Conservation (phyloP, 2,329 filamentous ascomycete species). For the Aspergillus neoniger region DNA sequence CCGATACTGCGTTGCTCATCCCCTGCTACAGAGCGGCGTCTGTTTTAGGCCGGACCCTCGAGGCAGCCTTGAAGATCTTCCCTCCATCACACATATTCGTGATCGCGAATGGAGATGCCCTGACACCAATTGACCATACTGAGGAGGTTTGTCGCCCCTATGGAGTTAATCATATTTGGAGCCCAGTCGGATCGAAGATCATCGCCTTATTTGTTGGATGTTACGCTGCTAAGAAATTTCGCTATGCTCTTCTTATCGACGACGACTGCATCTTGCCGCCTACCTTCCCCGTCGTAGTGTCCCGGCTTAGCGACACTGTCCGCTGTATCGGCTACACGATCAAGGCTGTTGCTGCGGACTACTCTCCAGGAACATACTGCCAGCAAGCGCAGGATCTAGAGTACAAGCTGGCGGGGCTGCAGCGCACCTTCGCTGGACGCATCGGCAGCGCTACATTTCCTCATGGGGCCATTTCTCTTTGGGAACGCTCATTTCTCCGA, state of each 20-base stretch:
- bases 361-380: conserved; percentile 40
- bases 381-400: conserved; percentile 56
- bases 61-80: conserved; percentile 51
- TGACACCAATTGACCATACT: conserved; percentile 51
- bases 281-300: conserved; percentile 51
- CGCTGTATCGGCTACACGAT: conserved; percentile 55
- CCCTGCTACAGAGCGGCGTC: conserved; percentile 52
- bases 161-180: conserved; percentile 54
- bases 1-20: conserved; percentile 48
- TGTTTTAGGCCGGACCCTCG: conserved; percentile 46
- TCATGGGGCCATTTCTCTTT: conserved; percentile 54
- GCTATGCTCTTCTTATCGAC: conserved; percentile 52
- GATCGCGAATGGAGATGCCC: conserved; percentile 53
- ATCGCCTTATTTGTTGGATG: conserved; percentile 54
- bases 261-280: conserved; percentile 53
- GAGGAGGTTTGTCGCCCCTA: conserved; percentile 48
- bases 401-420: conserved; percentile 54
- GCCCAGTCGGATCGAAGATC: conserved; percentile 52
- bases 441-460: conserved; percentile 53
- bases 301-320: conserved; percentile 45
- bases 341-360: conserved; percentile 45
- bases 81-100: conserved; percentile 50
- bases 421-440: conserved; percentile 47
- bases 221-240: conserved; percentile 49
- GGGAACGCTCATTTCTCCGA: conserved; percentile 51